These are phyloP conservation scores for Pleurostoma richardsiae DNA, from an alignment of 2,329 filamentous ascomycete species.

Conservation along the genomic window DNA sequence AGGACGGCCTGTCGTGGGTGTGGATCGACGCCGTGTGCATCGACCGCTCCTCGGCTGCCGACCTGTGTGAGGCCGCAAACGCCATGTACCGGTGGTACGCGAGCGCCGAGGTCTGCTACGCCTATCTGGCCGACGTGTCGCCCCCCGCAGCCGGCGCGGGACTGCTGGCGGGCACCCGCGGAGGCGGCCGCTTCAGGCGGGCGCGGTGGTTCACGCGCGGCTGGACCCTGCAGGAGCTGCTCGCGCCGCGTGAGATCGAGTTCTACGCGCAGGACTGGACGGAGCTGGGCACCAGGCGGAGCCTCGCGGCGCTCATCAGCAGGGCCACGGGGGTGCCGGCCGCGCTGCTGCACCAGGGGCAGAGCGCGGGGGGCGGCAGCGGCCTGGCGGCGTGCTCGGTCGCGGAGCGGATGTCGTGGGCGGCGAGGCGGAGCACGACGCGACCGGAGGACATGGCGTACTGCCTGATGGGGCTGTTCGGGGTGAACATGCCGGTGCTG, in stretches of 20 bases:
- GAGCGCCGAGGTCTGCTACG: background rate
- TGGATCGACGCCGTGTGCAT: background rate
- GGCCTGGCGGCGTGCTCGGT: constrained; percentile 10
- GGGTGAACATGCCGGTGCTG: constrained; percentile 19
- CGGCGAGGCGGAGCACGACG: constrained; percentile 12
- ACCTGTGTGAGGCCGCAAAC: background rate
- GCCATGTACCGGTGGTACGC: background rate
- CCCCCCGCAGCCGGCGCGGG: too few species aligned
- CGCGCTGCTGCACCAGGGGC: constrained; percentile 1
- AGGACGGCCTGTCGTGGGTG: background rate
- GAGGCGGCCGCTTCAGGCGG: too few species aligned
- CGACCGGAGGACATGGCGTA: constrained; percentile 20
- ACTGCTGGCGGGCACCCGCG: too few species aligned
- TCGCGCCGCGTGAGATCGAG: constrained; percentile 14
- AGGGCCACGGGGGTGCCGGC: constrained; percentile 12
- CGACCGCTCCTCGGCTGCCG: background rate
- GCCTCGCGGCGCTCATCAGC: constrained; percentile 11
- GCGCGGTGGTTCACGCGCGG: constrained; percentile 7
- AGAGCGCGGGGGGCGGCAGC: constrained; percentile 7
- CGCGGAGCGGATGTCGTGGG: constrained; percentile 21
- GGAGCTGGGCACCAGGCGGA: constrained; percentile 11
- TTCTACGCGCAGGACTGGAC: constrained; percentile 15
- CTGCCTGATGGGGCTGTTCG: constrained; percentile 20
- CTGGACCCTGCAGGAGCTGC: constrained; percentile 8
- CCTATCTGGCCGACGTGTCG: background rate